Evolutionary conservation across 495 filamentous ascomycete species (phyloP).

Genomic region (Hyaloscypha finlandica): DNA sequence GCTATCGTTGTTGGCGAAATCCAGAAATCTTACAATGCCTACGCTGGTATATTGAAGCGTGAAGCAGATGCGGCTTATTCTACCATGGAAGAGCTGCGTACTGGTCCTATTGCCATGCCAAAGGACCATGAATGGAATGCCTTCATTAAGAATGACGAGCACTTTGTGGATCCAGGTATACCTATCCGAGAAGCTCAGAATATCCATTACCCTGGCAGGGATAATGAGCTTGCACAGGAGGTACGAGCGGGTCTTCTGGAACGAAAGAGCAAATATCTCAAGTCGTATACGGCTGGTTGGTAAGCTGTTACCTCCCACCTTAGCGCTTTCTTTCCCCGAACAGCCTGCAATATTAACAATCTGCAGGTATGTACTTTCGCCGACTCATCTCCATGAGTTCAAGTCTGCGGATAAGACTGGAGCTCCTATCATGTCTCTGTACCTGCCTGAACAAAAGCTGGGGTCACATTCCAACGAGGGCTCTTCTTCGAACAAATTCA

Average conservation of each 20-base stretch:
- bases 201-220: constrained; percentile 91
- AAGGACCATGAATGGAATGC: constrained; percentile 84
- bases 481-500: constrained; percentile 95
- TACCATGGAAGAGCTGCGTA: constrained; percentile 78
- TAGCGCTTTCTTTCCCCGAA: background rate
- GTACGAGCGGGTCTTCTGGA: constrained; percentile 89
- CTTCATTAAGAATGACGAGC: constrained; percentile 81
- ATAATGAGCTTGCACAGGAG: constrained; percentile 84
- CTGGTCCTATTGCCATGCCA: constrained; percentile 82
- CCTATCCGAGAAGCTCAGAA: constrained; percentile 76
- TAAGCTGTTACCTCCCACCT: constrained; percentile 46
- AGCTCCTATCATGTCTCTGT: constrained; percentile 90
- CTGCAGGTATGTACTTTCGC: constrained; percentile 90
- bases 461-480: constrained; percentile 85
- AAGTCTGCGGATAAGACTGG: constrained; percentile 75
- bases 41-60: constrained; percentile 83
- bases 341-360: constrained; percentile 6
- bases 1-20: constrained; percentile 96
- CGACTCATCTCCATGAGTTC: constrained; percentile 97
- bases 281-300: constrained; percentile 98
- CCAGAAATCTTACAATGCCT: constrained; percentile 93
- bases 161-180: constrained; percentile 84
- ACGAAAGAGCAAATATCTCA: constrained; percentile 97
- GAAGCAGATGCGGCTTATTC: constrained; percentile 82
- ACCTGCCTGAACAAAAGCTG: constrained; percentile 90